These are phyloP conservation scores for Ophiosphaerella herpotricha DNA, from an alignment of 2,329 filamentous ascomycete genomes.

Conservation along the genomic window DNA sequence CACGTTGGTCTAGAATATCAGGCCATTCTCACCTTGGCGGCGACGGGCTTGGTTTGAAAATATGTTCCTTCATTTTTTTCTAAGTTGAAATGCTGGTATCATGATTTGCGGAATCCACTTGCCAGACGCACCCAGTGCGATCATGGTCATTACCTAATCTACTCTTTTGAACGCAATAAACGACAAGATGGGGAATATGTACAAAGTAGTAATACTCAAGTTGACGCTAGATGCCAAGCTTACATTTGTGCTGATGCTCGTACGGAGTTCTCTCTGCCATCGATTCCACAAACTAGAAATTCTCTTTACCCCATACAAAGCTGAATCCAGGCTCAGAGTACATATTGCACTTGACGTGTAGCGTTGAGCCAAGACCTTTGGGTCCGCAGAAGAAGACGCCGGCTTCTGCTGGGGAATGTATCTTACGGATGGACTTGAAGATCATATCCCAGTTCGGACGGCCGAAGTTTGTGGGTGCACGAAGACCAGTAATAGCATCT, in stretches of 20 bases:
- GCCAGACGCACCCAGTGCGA: not conserved
- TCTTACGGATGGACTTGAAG: conserved; percentile 79
- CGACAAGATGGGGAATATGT: conserved; percentile 16
- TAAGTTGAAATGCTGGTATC: not conserved
- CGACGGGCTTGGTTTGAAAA: not conserved
- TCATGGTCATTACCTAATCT: not conserved
- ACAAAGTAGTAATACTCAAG: conserved; percentile 13
- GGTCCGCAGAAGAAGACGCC: conserved; percentile 77
- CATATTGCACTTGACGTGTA: conserved; percentile 86
- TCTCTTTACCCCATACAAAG: conserved; percentile 72
- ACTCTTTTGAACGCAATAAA: not conserved
- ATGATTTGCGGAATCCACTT: not conserved
- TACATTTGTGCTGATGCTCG: not conserved
- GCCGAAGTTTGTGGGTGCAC: conserved; percentile 83
- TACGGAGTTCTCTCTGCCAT: not conserved
- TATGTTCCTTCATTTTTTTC: not conserved
- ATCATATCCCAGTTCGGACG: conserved; percentile 91
- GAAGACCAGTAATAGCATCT: conserved; percentile 81
- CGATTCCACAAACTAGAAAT: conserved; percentile 56
- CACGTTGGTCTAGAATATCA: not conserved
- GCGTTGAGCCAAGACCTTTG: conserved; percentile 73
- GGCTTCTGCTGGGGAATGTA: conserved; percentile 54
- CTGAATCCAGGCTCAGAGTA: conserved; percentile 79
- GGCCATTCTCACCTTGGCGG: conserved; percentile 4
- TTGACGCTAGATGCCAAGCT: not conserved